Conservation (phyloP, 164 flowering plant species). For the Stephania japonica region DNA sequence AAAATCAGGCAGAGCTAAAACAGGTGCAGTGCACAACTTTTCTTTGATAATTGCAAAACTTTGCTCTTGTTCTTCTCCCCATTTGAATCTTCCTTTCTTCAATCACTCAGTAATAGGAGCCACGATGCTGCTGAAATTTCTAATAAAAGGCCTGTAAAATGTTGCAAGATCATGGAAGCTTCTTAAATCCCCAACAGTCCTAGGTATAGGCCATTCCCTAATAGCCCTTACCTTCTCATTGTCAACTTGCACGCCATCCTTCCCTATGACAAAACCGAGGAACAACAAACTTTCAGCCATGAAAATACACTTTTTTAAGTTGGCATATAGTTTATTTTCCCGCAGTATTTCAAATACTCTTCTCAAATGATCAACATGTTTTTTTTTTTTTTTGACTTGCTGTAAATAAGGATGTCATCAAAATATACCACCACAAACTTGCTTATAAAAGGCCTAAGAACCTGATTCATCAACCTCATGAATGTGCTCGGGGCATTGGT, state of each 20-base stretch:
- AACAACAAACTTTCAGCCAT: background rate
- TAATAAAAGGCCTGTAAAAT: background rate
- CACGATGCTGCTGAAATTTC: background rate
- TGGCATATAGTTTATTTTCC: background rate
- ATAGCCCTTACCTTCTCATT: background rate
- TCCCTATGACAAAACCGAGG: background rate
- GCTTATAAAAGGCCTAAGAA: background rate
- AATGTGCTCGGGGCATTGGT: background rate
- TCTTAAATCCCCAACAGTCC: background rate
- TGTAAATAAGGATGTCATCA: background rate
- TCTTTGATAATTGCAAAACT: background rate
- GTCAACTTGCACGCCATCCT: background rate
- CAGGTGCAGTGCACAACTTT: background rate
- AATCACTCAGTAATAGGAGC: conserved; percentile 3
- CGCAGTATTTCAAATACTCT: background rate
- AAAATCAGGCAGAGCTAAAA: background rate
- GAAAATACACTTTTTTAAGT: background rate
- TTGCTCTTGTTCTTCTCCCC: background rate
- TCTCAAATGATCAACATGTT: background rate
- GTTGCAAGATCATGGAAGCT: conserved; percentile 3
- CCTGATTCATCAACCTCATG: background rate
- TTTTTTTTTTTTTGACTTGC: background rate
- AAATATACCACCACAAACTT: background rate
- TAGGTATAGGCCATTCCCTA: too few relatives aligned
- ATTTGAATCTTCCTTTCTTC: background rate